These are phyloP conservation scores for Aphanomyces euteiches DNA, from an alignment of 352 stramenopile genomes.

Conservation along the genomic window DNA sequence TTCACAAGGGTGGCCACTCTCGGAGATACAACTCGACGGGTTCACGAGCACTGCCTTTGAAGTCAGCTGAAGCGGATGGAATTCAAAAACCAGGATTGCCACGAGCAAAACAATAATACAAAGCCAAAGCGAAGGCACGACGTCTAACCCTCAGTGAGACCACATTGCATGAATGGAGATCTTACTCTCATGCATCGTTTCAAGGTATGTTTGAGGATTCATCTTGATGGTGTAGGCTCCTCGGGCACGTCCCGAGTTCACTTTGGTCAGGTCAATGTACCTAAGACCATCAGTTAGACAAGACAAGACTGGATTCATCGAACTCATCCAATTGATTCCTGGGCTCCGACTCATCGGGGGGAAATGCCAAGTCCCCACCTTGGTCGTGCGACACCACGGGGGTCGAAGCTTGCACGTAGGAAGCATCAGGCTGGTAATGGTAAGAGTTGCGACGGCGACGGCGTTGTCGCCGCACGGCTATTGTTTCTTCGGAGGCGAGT, in stretches of 20 bases:
- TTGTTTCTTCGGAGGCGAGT: not conserved
- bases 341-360: not conserved
- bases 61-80: not conserved
- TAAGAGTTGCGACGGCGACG: not conserved
- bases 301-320: not conserved
- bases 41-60: not conserved
- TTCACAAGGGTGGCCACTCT: not conserved
- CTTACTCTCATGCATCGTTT: conserved; percentile 23
- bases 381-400: too few species aligned
- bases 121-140: not conserved
- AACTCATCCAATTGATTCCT: conserved; percentile 3
- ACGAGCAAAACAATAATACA: not conserved
- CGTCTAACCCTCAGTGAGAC: conserved; percentile 3
- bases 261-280: conserved; percentile 20
- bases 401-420: too few species aligned
- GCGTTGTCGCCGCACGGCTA: not conserved
- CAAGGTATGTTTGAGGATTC: conserved; percentile 21
- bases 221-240: conserved; percentile 21
- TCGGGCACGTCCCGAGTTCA: not conserved
- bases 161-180: not conserved
- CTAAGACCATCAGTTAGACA: not conserved
- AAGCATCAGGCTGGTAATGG: too few species aligned
- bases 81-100: not conserved
- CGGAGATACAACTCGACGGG: not conserved
- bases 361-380: not conserved